Evolutionary conservation across 1,139 yeast genomes (phyloP), one percentile per base, ranked within the genome.

Genomic region (Nakaseomyces kungkrabaensis): DNA sequence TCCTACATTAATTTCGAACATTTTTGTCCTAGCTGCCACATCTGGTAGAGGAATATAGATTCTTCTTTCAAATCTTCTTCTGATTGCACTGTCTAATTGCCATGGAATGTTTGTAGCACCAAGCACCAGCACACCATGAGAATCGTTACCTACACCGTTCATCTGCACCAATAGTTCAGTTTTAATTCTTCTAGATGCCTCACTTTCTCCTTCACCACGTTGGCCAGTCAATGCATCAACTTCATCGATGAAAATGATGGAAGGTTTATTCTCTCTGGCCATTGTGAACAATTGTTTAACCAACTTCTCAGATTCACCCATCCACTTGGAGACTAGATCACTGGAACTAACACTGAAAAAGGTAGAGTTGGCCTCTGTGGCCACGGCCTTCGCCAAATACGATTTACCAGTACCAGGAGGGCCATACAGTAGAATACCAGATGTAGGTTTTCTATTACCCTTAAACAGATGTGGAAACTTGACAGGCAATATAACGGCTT

Each of bases 371-470:
- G 98, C 96, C 65, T 92, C 99, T 0, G 98, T 92, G 29, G 99
- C 99, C 4, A 92, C 97, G 0, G 98, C 98, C 64, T 92, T 92
- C 13, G 98, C 98, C 52, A 94, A 72, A 66, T 83, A 92, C 1
- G 97, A 90, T 65, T 94, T 94, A 74, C 98, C 99, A 0, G 99
- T 94, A 62, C 98, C 99, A 3, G 98, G 99, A 11, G 98, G 98
- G 0, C 98, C 99, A 66, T 89, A 94, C 40, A 94, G 72, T 47
- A 94, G 71, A 48, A 94, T 92, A 43, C 99, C 99, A 5, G 87
- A 75, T 3, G 95, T 82, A 1, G 99, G 98, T 64, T 87, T 87
- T 54, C 99, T 78, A 64, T 88, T 89, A 0, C 98, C 98, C 9
- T 85, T 87, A 70, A 92, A 92, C 53, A 92, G 71, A 60, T 92